Base-by-base conservation (phyloP, 2,329 filamentous ascomycete genomes). In the Claviceps sp. region DNA sequence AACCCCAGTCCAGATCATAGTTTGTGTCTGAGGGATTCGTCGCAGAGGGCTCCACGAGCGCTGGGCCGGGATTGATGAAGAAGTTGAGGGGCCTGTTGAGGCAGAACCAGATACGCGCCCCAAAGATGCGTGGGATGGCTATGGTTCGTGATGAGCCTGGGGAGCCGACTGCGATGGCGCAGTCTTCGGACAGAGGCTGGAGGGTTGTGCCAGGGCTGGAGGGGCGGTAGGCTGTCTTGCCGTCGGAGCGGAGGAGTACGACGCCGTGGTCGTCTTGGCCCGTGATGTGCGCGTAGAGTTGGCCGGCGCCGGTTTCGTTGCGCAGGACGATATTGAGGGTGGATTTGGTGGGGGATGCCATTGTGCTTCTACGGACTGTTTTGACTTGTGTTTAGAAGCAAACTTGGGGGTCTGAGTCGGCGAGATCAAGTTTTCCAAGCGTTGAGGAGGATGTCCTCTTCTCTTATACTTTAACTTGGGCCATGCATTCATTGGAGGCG, bases 61-160 rank as follows among this genome's bases (percentile, higher is more conserved):
- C 82, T 6, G 86, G 82, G 16, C 80, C 81, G 26, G 80, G 82
- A 64, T 90, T 90, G 50, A 89, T 65, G 13, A 79, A 70, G 66
- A 90, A 90, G 1, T 74, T 80, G 47, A 89, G 72, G 38, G 75
- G 75, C 45, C 68, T 68, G 57, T 77, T 77, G 53, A 78, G 71
- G 52, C 74, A 79, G 65, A 87, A 85, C 81, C 83, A 90, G 62
- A 89, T 79, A 50, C 86, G 77, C 1, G 79, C 85, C 22, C 84
- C 85, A 3, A 78, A 82, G 26, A 88, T 73, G 54, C 81, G 81
- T 11, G 86, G 86, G 54, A 89, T 80, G 1, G 77, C 81, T 23
- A 86, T 71, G 2, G 71, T 78, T 29, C 71, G 77, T 0, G 76
- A 78, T 44, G 72, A 69, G 6, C 85, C 85, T 0, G 81, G 73